Evolutionary conservation across 2,329 filamentous ascomycete genomes (phyloP).

Genomic region (Lasiodiplodia gonubiensis): DNA sequence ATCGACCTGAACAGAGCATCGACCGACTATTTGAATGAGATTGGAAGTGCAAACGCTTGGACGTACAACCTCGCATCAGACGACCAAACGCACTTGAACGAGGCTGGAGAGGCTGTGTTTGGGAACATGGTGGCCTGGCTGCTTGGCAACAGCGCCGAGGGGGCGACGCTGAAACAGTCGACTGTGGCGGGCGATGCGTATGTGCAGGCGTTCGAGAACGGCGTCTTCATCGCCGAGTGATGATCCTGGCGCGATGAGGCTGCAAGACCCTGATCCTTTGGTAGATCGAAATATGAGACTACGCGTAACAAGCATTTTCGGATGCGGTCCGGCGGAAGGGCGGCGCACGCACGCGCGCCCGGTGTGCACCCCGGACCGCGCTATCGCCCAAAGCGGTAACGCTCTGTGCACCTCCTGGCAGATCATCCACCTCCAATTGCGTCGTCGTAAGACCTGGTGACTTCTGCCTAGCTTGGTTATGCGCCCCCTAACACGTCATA

Average conservation of each 20-base stretch:
- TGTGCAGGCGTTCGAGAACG: conserved; percentile 1
- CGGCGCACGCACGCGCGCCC: conserved; percentile 8
- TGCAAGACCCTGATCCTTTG: neutral
- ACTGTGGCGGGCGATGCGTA: neutral
- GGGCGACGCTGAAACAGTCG: neutral
- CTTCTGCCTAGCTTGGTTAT: neutral
- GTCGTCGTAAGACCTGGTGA: neutral
- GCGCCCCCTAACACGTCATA: conserved; percentile 6
- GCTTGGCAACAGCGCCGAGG: neutral
- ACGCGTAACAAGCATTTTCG: neutral
- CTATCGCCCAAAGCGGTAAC: conserved; percentile 8
- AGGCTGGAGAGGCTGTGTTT: neutral
- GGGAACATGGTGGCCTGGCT: conserved; percentile 1
- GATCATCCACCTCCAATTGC: conserved; percentile 14
- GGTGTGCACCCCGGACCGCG: conserved; percentile 11
- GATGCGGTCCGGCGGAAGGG: conserved; percentile 10
- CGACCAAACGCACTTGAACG: conserved; percentile 16
- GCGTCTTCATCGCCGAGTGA: conserved; percentile 3
- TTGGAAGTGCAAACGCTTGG: conserved; percentile 14
- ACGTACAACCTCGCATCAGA: conserved; percentile 8
- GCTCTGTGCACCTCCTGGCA: conserved; percentile 6
- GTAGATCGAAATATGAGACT: conserved; percentile 9
- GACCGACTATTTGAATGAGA: conserved; percentile 21
- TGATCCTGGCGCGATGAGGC: no score
- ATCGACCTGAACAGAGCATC: conserved; percentile 28